phyloP scores from a whole-genome alignment of 2,329 filamentous ascomycete species.

The Penicillium hordei region DNA sequence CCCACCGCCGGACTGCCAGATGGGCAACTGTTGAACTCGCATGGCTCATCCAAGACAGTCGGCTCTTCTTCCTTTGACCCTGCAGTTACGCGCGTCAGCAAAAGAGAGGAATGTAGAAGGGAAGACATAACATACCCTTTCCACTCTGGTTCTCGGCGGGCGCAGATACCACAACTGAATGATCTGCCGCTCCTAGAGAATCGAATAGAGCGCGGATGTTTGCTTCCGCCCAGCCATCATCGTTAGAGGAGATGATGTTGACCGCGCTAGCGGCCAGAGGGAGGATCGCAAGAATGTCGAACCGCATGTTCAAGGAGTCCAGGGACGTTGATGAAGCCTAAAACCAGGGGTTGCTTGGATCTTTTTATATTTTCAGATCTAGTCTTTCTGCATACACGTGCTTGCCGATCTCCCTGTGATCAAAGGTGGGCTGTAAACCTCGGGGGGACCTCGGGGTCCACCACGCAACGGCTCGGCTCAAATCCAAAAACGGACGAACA shows the following conservation, averaged over 20 bases:
- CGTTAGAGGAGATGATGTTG: slow-evolving; percentile 66
- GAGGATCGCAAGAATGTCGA: slow-evolving; percentile 9
- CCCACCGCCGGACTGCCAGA: slow-evolving; percentile 57
- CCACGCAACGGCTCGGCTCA: background rate
- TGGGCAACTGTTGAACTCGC: slow-evolving; percentile 63
- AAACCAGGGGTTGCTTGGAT: too few relatives aligned
- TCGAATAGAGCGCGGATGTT: slow-evolving; percentile 63
- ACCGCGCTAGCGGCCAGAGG: slow-evolving; percentile 32
- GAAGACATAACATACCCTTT: slow-evolving; percentile 45
- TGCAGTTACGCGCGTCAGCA: slow-evolving; percentile 29
- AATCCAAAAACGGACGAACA: background rate
- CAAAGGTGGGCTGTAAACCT: background rate
- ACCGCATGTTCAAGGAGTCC: slow-evolving; percentile 21
- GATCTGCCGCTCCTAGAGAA: slow-evolving; percentile 54
- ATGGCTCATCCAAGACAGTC: slow-evolving; percentile 49
- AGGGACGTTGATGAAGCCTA: background rate
- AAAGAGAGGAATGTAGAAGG: background rate
- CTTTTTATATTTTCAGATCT: background rate
- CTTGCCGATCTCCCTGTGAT: background rate
- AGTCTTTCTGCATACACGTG: background rate
- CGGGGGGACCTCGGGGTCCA: background rate
- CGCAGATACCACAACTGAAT: slow-evolving; percentile 63
- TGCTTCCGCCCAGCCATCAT: slow-evolving; percentile 72
- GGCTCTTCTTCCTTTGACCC: slow-evolving; percentile 56
- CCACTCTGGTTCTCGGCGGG: slow-evolving; percentile 68